Percentiles rank a stretch among this genome's conserved stretches.
Conservation (phyloP, 805 yeast genomes). For the Zygotorulaspora sp. region DNA sequence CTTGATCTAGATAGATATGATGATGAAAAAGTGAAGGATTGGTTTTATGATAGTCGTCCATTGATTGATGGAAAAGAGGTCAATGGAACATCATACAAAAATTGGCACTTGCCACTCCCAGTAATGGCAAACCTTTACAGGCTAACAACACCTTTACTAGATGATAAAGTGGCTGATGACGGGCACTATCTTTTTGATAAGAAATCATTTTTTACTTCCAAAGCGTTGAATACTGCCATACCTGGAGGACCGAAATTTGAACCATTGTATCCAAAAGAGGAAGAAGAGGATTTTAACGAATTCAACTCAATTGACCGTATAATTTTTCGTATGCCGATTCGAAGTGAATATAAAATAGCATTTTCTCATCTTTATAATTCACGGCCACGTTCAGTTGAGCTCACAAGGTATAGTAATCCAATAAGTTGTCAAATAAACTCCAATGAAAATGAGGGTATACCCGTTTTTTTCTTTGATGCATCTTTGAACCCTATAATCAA, state of each 20-base stretch:
- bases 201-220: slow-evolving; percentile 81
- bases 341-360: slow-evolving; percentile 83
- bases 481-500: slow-evolving; percentile 50
- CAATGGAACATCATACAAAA: slow-evolving; percentile 73
- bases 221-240: slow-evolving; percentile 77
- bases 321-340: slow-evolving; percentile 69
- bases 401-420: slow-evolving; percentile 63
- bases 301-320: slow-evolving; percentile 86
- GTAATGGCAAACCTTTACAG: slow-evolving; percentile 63
- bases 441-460: slow-evolving; percentile 45
- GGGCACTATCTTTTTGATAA: slow-evolving; percentile 70
- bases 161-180: slow-evolving; percentile 55
- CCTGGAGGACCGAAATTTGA: slow-evolving; percentile 98
- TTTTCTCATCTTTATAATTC: slow-evolving; percentile 83
- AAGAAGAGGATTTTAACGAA: slow-evolving; percentile 79
- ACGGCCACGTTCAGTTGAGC: slow-evolving; percentile 57
- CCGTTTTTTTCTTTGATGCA: slow-evolving; percentile 55
- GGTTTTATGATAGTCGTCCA: slow-evolving; percentile 81
- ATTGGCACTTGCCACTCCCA: slow-evolving; percentile 60
- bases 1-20: slow-evolving; percentile 61
- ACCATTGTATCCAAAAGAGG: slow-evolving; percentile 65
- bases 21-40: slow-evolving; percentile 57
- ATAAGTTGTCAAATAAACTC: slow-evolving; percentile 45
- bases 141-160: slow-evolving; percentile 64
- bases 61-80: slow-evolving; percentile 49